Percentiles rank a stretch among this genome's conserved stretches.
Conservation (phyloP, 176 grass and related monocot species). For the Oryza meridionalis region DNA sequence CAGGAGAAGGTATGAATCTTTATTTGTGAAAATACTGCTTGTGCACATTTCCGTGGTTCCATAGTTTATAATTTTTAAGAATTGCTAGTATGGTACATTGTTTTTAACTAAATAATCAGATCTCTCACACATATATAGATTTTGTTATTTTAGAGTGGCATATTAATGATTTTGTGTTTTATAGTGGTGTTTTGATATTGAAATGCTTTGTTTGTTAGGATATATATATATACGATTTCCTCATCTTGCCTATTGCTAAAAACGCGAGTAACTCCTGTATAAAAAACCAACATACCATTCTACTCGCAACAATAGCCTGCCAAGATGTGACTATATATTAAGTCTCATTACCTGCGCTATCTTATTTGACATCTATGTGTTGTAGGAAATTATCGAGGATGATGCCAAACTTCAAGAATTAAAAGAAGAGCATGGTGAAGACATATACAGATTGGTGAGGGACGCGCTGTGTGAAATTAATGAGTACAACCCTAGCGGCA, state of each 20-base stretch:
- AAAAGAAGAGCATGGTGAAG: slow-evolving; percentile 67
- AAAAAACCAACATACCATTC: neutral
- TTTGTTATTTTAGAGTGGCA: neutral
- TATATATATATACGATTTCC: neutral
- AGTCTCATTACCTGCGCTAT: neutral
- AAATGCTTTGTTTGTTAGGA: neutral
- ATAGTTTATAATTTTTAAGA: neutral
- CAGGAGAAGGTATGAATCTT: slow-evolving; percentile 48
- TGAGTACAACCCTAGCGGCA: slow-evolving; percentile 57
- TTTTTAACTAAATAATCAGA: neutral
- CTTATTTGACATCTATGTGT: slow-evolving; percentile 5
- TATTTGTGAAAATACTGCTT: neutral
- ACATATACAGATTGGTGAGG: slow-evolving; percentile 55
- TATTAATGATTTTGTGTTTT: neutral
- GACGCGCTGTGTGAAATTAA: slow-evolving; percentile 65
- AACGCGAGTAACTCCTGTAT: neutral
- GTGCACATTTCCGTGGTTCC: neutral
- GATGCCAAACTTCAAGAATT: slow-evolving; percentile 58
- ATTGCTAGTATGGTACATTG: neutral
- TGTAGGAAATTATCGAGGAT: slow-evolving; percentile 64
- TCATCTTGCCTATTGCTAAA: neutral
- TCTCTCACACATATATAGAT: neutral
- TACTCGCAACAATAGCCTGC: neutral
- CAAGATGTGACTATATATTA: neutral
- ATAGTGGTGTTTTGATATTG: neutral